A percentile compares a stretch with the other conserved stretches of the same genome.
These are phyloP conservation scores for Sistotremastrum niveocremeum DNA, from an alignment of 768 basidiomycete genomes.

Conservation along the genomic window DNA sequence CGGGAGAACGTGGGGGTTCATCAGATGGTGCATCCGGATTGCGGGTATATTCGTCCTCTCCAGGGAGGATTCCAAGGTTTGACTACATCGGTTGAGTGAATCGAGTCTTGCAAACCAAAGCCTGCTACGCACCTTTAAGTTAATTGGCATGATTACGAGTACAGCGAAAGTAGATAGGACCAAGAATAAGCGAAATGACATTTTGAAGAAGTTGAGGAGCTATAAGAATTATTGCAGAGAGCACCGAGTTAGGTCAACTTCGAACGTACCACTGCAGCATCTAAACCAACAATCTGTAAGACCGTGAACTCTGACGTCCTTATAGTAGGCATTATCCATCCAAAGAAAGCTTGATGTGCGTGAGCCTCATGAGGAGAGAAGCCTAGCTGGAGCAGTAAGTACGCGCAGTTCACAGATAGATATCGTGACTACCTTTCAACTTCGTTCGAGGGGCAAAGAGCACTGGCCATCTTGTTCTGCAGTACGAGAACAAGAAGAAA, in stretches of 20 bases:
- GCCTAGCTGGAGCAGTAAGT: conserved; percentile 29
- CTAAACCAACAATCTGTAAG: conserved; percentile 90
- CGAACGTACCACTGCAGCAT: conserved; percentile 80
- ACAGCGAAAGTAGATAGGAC: conserved; percentile 73
- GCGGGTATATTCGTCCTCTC: conserved; percentile 31
- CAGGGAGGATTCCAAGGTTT: not conserved
- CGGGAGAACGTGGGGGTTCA: conserved; percentile 24
- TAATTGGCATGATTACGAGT: conserved; percentile 86
- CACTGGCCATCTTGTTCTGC: conserved; percentile 76
- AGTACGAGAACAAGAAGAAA: conserved; percentile 82
- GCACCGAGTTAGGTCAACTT: not conserved
- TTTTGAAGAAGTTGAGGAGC: conserved; percentile 93
- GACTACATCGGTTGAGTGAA: not conserved
- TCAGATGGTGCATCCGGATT: conserved; percentile 16
- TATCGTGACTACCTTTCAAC: conserved; percentile 59
- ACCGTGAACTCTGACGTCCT: conserved; percentile 85
- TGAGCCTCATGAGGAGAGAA: conserved; percentile 93
- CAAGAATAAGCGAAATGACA: conserved; percentile 84
- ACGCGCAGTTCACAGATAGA: not conserved
- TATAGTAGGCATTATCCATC: conserved; percentile 92
- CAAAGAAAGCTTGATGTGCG: conserved; percentile 76
- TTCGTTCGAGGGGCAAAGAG: conserved; percentile 89
- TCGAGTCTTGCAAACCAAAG: not conserved
- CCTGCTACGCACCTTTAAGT: conserved; percentile 61
- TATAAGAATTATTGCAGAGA: conserved; percentile 16